Evolutionary conservation across 768 basidiomycete genomes (phyloP), one percentile per base, ranked within the genome.

Genomic region (Coprinellus aureogranulatus): DNA sequence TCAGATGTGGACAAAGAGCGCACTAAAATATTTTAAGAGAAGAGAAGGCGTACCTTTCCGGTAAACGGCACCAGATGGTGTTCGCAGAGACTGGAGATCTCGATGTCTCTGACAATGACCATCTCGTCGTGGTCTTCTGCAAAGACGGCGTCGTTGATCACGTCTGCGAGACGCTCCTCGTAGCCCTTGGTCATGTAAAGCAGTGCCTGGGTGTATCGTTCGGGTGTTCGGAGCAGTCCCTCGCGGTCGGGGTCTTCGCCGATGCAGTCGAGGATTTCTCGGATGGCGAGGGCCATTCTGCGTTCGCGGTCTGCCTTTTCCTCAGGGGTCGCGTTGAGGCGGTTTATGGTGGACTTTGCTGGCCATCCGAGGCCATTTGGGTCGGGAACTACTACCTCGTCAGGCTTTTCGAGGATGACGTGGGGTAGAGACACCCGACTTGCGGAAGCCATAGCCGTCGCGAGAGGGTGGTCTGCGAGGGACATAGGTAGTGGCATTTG

Each of bases 161-260:
- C 95, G 70, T 99, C 97, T 94, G 68, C 85, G 62, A 99, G 75
- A 62, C 92, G 85, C 70, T 98, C 95, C 70, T 98, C 97, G 73
- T 99, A 99, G 10, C 97, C 97, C 68, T 89, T 87, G 31, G 97
- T 98, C 95, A 98, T 97, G 94, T 94, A 98, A 81, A 99, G 84
- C 54, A 99, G 78, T 26, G 97, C 94, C 74, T 98, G 92, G 23
- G 95, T 94, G 72, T 97, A 99, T 39, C 97, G 83, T 64, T 95
- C 92, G 25, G 97, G 97, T 1, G 97, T 99, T 67, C 87, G 85
- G 53, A 88, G 75, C 22, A 99, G 79, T 18, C 97, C 97, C 69
- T 98, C 96, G 34, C 97, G 83, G 70, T 92, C 86, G 4, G 97
- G 97, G 75, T 98, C 97, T 75, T 99, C 97, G 57, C 97, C 97